Evolutionary conservation across 352 stramenopile species (phyloP), one percentile per base, ranked within the genome.

Genomic region (Phytophthora lateralis): DNA sequence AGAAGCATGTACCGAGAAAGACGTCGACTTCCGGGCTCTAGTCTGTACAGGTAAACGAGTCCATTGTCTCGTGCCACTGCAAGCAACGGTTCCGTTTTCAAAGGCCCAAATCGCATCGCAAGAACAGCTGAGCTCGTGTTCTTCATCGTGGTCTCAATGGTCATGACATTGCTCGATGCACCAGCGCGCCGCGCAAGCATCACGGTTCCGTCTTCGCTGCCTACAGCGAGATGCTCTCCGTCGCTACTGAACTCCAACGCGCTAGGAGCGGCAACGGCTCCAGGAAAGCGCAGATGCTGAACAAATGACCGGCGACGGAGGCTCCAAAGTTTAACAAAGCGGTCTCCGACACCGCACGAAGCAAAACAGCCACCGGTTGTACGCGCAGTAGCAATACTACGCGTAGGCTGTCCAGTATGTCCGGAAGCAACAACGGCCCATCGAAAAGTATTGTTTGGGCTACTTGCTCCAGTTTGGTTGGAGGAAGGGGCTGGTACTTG

Each of bases 11-110:
- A 82, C 4, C 82, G 78, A 29, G 68, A 72, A 39, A 92, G 76
- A 9, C 58, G 64, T 17, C 50, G 54, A 18, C 44, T 29, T 21
- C 20, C 27, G 51, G 32, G 61, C 60, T 89, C 72, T 11, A 94
- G 42, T 32, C 44, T 75, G 60, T 94, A 94, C 2, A 94, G 45
- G 57, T 92, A 94, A 24, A 91, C 71, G 10, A 91, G 54, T 1
- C 83, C 83, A 29, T 91, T 91, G 1, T 69, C 69, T 17, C 85
- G 76, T 1, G 76, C 65, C 8, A 84, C 83, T 0, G 78, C 82
- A 4, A 94, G 54, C 15, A 70, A 47, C 6, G 41, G 43, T 1
- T 66, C 65, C 1, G 60, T 45, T 37, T 60, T 37, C 66, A 70
- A 12, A 67, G 65, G 14, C 55, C 73, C 26, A 42, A 90, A 94